A percentile compares a stretch with the other conserved stretches of the same genome.
Conservation (phyloP, 169 alveolate genomes). For the Plasmodium adleri region DNA sequence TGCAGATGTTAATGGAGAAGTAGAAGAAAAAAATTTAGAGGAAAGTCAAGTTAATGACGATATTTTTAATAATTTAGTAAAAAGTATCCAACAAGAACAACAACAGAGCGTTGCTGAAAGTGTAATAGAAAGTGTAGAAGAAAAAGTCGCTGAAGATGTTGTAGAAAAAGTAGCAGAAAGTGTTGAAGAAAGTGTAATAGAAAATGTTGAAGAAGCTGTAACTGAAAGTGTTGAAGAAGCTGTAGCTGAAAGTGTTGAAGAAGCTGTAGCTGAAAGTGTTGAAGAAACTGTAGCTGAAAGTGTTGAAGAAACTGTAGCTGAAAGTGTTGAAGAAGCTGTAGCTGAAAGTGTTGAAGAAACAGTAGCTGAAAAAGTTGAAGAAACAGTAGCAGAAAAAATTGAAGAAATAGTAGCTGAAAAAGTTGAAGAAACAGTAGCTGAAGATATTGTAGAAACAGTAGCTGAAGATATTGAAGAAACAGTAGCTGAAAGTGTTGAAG, state of each 20-base stretch:
- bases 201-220: background rate
- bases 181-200: background rate
- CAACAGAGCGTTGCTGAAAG: background rate
- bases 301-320: slow-evolving; percentile 2
- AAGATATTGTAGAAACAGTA: background rate
- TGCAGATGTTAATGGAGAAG: slow-evolving; percentile 4
- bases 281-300: background rate
- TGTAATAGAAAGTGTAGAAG: background rate
- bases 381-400: background rate
- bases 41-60: background rate
- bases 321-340: slow-evolving; percentile 6
- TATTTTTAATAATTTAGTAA: background rate
- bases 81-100: background rate
- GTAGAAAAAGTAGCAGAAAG: background rate
- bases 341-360: background rate
- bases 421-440: background rate
- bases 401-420: background rate
- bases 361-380: background rate
- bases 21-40: slow-evolving; percentile 2
- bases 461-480: background rate
- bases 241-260: too few species aligned
- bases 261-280: background rate
- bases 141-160: slow-evolving; percentile 5
- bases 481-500: background rate
- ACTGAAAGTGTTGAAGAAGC: background rate